Conservation (phyloP, 2,329 filamentous ascomycete genomes). For the Sporothrix dimorphospora region DNA sequence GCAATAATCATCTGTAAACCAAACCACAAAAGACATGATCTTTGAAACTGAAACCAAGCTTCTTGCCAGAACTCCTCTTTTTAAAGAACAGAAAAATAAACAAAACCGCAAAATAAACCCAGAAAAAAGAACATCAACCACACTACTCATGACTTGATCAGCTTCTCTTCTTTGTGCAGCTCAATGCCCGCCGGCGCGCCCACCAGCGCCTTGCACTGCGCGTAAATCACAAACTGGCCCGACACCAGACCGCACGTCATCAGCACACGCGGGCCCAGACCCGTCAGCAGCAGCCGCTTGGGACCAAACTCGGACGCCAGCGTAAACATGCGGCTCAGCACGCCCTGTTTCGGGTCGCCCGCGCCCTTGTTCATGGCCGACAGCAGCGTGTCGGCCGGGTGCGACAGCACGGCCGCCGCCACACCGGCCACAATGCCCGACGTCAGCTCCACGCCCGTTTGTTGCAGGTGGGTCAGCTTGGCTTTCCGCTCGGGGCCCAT, state of each 20-base stretch:
- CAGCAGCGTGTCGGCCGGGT: slow-evolving; percentile 74
- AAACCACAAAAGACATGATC: not conserved
- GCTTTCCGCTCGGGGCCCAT: slow-evolving; percentile 71
- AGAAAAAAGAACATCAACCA: not conserved
- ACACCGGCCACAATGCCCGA: slow-evolving; percentile 88
- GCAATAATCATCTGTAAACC: not conserved
- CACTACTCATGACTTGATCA: slow-evolving; percentile 20
- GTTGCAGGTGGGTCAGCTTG: slow-evolving; percentile 68
- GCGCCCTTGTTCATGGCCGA: slow-evolving; percentile 61
- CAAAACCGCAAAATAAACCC: not conserved
- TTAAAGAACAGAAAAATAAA: not conserved
- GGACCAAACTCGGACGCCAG: slow-evolving; percentile 57
- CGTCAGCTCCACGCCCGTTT: slow-evolving; percentile 81
- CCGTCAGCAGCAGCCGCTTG: slow-evolving; percentile 50
- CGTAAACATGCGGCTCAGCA: slow-evolving; percentile 56
- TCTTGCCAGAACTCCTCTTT: slow-evolving; percentile 1
- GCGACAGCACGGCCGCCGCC: slow-evolving; percentile 83
- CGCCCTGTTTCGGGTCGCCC: slow-evolving; percentile 52
- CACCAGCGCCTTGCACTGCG: slow-evolving; percentile 57
- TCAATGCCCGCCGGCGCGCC: slow-evolving; percentile 56
- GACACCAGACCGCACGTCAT: slow-evolving; percentile 59
- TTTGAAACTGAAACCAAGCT: not conserved
- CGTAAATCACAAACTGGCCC: slow-evolving; percentile 59
- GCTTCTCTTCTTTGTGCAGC: slow-evolving; percentile 53
- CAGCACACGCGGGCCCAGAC: slow-evolving; percentile 54